Conservation (phyloP, 495 filamentous ascomycete genomes). For the Penicillium ochrochloron region DNA sequence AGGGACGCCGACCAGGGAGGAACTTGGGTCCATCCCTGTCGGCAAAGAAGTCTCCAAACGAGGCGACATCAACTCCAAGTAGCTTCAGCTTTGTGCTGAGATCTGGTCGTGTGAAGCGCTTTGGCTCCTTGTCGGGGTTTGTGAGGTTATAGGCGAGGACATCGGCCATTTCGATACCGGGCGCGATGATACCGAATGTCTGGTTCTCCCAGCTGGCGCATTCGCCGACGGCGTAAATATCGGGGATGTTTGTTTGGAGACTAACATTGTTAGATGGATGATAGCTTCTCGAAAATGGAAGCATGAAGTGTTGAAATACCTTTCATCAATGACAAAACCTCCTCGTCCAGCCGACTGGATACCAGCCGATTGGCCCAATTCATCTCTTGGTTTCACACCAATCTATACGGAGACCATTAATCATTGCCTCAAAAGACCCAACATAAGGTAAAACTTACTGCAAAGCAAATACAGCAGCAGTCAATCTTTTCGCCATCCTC, state of each 20-base stretch:
- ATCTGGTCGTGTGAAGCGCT: slow-evolving; percentile 82
- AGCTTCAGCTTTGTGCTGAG: slow-evolving; percentile 94
- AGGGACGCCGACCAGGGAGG: slow-evolving; percentile 60
- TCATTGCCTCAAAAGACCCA: background rate
- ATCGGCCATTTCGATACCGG: slow-evolving; percentile 96
- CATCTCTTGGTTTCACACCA: slow-evolving; percentile 84
- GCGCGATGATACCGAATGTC: slow-evolving; percentile 92
- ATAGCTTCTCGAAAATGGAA: background rate
- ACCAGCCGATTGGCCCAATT: slow-evolving; percentile 70
- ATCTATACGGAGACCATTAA: slow-evolving; percentile 48
- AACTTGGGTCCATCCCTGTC: slow-evolving; percentile 85
- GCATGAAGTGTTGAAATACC: slow-evolving; percentile 30
- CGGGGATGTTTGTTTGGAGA: slow-evolving; percentile 70
- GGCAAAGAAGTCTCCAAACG: slow-evolving; percentile 96
- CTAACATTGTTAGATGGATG: slow-evolving; percentile 15
- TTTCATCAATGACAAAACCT: slow-evolving; percentile 75
- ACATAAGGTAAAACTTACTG: slow-evolving; percentile 53
- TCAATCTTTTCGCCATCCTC: slow-evolving; percentile 84
- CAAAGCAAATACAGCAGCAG: slow-evolving; percentile 88
- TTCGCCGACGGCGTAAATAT: slow-evolving; percentile 92
- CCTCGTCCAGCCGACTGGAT: slow-evolving; percentile 77
- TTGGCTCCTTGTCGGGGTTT: slow-evolving; percentile 72
- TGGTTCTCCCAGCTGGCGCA: slow-evolving; percentile 94
- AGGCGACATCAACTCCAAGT: slow-evolving; percentile 91
- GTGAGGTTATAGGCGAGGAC: slow-evolving; percentile 94